A percentile compares a stretch with the other conserved stretches of the same genome.
phyloP scores from a whole-genome alignment of 2,329 filamentous ascomycete species.

The Tolypocladium tundrense region DNA sequence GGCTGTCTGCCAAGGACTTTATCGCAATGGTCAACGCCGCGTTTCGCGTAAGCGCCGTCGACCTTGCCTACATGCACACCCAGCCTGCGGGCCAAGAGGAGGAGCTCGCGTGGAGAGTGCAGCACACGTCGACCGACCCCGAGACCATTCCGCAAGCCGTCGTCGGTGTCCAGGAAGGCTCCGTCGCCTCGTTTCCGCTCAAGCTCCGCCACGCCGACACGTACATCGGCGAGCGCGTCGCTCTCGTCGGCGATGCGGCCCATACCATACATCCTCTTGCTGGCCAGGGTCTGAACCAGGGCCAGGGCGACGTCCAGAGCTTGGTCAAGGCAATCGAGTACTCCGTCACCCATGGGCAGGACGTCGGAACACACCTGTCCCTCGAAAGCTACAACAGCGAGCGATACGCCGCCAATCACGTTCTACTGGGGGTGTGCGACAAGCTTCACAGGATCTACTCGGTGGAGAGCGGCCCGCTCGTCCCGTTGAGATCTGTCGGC shows the following conservation, averaged over 20 bases:
- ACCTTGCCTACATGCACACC: slow-evolving; percentile 75
- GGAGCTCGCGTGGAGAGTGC: slow-evolving; percentile 76
- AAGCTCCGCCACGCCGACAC: slow-evolving; percentile 88
- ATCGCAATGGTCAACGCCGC: slow-evolving; percentile 85
- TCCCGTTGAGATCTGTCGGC: slow-evolving; percentile 69
- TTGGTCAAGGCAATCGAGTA: slow-evolving; percentile 65
- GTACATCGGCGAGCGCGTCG: slow-evolving; percentile 83
- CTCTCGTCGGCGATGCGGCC: slow-evolving; percentile 86
- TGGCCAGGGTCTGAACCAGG: slow-evolving; percentile 89
- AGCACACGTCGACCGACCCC: slow-evolving; percentile 52
- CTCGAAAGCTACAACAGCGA: slow-evolving; percentile 75
- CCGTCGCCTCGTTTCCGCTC: slow-evolving; percentile 81
- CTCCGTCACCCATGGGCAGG: slow-evolving; percentile 73
- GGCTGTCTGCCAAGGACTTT: slow-evolving; percentile 62
- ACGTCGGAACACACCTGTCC: slow-evolving; percentile 68
- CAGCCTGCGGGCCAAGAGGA: slow-evolving; percentile 48
- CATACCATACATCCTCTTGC: slow-evolving; percentile 93
- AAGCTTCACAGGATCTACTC: slow-evolving; percentile 89
- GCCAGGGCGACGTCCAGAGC: slow-evolving; percentile 77
- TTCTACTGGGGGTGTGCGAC: slow-evolving; percentile 71
- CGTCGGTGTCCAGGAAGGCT: slow-evolving; percentile 63
- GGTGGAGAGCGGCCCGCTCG: slow-evolving; percentile 67
- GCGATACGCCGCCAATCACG: slow-evolving; percentile 72
- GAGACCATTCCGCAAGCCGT: slow-evolving; percentile 55
- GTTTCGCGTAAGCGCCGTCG: slow-evolving; percentile 70